phyloP scores from a whole-genome alignment of 345 rosid species.

The Balakata baccata region DNA sequence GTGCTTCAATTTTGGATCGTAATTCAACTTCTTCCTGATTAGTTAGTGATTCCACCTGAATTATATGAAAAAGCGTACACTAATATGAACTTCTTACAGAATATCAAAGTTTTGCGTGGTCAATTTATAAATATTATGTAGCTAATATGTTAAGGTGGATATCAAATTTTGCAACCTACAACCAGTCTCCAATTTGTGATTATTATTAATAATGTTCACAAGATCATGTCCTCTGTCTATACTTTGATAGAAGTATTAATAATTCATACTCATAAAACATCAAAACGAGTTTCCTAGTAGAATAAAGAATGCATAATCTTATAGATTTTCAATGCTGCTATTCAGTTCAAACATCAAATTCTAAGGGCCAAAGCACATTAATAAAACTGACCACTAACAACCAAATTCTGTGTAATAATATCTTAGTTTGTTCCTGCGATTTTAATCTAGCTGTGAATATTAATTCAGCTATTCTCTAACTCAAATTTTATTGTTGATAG shows the following conservation, averaged over 20 bases:
- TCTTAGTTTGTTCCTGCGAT: no score
- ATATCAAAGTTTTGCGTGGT: neutral
- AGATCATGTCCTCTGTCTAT: neutral
- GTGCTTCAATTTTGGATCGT: constrained; percentile 87
- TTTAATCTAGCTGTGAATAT: neutral
- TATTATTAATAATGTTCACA: neutral
- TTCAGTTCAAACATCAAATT: neutral
- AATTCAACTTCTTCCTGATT: constrained; percentile 78
- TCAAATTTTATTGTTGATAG: neutral
- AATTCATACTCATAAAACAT: neutral
- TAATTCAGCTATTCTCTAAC: neutral
- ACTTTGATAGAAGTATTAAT: neutral
- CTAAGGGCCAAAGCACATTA: neutral
- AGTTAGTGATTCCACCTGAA: constrained; percentile 67
- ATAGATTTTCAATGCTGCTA: neutral
- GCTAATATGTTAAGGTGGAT: neutral
- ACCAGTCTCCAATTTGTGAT: neutral
- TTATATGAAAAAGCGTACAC: neutral
- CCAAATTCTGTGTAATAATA: neutral
- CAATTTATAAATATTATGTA: neutral
- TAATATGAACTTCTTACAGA: neutral
- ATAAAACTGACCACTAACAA: neutral
- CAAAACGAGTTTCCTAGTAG: neutral
- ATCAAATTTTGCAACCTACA: neutral
- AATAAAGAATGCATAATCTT: neutral